Evolutionary conservation across 768 basidiomycete genomes (phyloP), one percentile per base, ranked within the genome.

Genomic region (Suillus lakei): DNA sequence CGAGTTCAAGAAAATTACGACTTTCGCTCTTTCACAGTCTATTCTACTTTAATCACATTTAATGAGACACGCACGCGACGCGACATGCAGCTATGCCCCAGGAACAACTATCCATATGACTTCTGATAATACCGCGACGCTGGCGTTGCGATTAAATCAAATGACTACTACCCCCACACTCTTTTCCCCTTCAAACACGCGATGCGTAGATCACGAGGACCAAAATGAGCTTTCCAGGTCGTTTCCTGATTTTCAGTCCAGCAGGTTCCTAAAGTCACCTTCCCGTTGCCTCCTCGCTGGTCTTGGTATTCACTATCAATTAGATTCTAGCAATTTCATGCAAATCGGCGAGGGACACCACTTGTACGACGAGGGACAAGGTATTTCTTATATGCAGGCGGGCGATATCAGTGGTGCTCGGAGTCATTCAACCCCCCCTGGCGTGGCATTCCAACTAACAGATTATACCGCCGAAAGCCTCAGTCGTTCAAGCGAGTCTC

Each of bases 201-300:
- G 53, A 26, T 68, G 71, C 9, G 46, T 66, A 26, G 50, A 63
- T 15, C 39, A 43, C 10, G 28, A 48, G 13, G 21, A 30, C 50
- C 3, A 6, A 30, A 59, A 7, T 12, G 58, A 41, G 18, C 16
- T 26, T 26, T 58, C 36, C 8, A 28, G 58, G 10, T 21, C 28
- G 16, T 28, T 39, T 13, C 21, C 39, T 0, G 75, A 78, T 65
- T 73, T 73, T 55, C 75, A 78, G 67, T 77, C 75, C 2, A 78
- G 77, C 53, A 72, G 73, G 38, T 76, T 73, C 66, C 2, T 70
- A 50, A 30, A 64, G 46, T 7, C 63, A 39, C 38, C 66, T 36
- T 60, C 65, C 6, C 58, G 64, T 7, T 30, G 46, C 44, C 62
- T 71, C 46, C 75, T 73, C 61, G 62, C 77, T 16, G 76, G 76